These are phyloP conservation scores for Camelina laxa DNA, from an alignment of 345 rosid genomes.

Conservation along the genomic window DNA sequence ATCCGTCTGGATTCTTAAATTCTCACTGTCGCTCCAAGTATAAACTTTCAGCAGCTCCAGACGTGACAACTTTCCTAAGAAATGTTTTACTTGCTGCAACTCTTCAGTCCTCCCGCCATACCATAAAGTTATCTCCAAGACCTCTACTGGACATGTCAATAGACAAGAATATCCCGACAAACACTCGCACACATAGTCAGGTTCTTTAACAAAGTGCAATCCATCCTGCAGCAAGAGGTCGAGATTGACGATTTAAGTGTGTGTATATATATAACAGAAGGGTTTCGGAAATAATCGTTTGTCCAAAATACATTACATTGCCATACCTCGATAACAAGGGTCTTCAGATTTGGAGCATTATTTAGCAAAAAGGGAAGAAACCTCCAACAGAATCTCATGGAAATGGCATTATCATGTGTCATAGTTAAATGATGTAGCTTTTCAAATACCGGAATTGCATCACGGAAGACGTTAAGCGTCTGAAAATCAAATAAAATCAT, in stretches of 20 bases:
- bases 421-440: background rate
- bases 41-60: background rate
- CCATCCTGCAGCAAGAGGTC: background rate
- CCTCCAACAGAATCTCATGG: background rate
- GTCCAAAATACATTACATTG: background rate
- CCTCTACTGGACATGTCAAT: background rate
- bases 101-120: background rate
- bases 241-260: background rate
- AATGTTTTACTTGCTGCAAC: background rate
- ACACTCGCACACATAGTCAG: background rate
- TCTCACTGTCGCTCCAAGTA: no score
- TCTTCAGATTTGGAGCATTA: slow-evolving; percentile 3
- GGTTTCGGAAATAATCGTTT: background rate
- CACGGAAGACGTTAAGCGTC: background rate
- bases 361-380: background rate
- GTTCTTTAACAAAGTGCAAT: background rate
- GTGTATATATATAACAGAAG: background rate
- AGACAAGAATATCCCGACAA: background rate
- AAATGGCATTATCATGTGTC: background rate
- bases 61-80: slow-evolving; percentile 6
- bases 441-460: background rate
- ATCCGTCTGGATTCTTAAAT: background rate
- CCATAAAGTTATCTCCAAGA: background rate
- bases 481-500: background rate
- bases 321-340: background rate